These are phyloP conservation scores for Penicillium subrubescens DNA, from an alignment of 495 filamentous ascomycete species.

Conservation along the genomic window DNA sequence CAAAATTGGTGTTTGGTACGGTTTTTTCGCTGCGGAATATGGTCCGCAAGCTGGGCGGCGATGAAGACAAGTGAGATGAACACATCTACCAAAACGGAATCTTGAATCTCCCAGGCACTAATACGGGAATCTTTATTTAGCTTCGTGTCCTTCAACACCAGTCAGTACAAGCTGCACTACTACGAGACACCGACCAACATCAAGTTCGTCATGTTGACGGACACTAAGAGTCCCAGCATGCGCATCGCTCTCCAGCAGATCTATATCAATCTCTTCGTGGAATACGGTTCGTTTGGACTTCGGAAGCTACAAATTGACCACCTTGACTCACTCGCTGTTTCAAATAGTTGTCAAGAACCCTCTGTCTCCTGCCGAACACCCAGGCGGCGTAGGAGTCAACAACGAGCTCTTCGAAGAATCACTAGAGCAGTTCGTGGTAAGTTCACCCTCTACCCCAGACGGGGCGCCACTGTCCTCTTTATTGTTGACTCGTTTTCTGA, in stretches of 20 bases:
- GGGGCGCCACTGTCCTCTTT: neutral
- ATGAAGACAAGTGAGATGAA: constrained; percentile 68
- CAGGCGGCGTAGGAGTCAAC: constrained; percentile 81
- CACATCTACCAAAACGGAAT: too few relatives aligned
- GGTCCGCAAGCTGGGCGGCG: constrained; percentile 90
- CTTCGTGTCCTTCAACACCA: constrained; percentile 87
- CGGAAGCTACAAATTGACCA: neutral
- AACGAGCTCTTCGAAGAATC: constrained; percentile 95
- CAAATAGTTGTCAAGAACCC: constrained; percentile 88
- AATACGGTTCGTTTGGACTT: constrained; percentile 68
- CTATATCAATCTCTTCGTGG: constrained; percentile 95
- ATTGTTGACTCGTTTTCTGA: constrained; percentile 28
- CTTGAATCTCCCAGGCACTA: neutral
- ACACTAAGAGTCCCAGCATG: constrained; percentile 85
- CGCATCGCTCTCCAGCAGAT: constrained; percentile 95
- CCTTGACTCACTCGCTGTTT: constrained; percentile 5
- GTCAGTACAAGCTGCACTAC: constrained; percentile 97
- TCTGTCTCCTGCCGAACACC: constrained; percentile 85
- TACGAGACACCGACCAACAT: constrained; percentile 96
- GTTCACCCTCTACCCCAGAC: constrained; percentile 13
- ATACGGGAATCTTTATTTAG: constrained; percentile 35
- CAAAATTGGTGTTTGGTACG: constrained; percentile 95
- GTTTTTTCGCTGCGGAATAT: constrained; percentile 96
- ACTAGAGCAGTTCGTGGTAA: constrained; percentile 80
- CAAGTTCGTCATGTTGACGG: constrained; percentile 96